Evolutionary conservation across 345 rosid species (phyloP).

Genomic region (Luvunga scandens): DNA sequence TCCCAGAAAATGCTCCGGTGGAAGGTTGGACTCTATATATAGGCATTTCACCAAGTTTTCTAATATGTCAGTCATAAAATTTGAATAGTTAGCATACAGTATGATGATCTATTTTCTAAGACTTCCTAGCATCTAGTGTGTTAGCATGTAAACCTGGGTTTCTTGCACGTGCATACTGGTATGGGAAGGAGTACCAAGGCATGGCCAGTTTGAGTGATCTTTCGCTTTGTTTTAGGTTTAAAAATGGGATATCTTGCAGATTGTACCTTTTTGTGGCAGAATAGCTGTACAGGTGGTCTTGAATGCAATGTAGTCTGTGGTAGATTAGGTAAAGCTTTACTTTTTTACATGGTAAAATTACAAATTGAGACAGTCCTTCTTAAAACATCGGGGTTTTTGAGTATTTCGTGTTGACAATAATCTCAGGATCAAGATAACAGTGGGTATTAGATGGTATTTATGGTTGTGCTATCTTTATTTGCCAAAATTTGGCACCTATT

Average conservation of each 20-base stretch:
- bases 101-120: not conserved
- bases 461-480: not conserved
- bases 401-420: not conserved
- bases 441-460: not conserved
- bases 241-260: not conserved
- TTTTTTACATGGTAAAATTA: not conserved
- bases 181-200: not conserved
- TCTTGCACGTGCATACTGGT: not conserved
- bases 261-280: not conserved
- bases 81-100: not conserved
- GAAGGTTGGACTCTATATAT: slow-evolving; percentile 54
- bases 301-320: not conserved
- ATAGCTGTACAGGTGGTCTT: not conserved
- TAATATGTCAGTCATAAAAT: not conserved
- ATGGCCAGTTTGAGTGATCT: not conserved
- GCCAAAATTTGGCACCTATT: slow-evolving; percentile 17
- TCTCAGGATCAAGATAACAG: slow-evolving; percentile 9
- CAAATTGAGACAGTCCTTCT: not conserved
- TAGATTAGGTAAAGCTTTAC: not conserved
- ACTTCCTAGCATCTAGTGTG: not conserved
- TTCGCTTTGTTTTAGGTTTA: not conserved
- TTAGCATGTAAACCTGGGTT: slow-evolving; percentile 1
- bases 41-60: slow-evolving; percentile 14
- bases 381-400: not conserved
- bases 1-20: slow-evolving; percentile 91